Conservation (phyloP, 371 early-diverging fungal genomes). For the Saksenaea oblongispora region DNA sequence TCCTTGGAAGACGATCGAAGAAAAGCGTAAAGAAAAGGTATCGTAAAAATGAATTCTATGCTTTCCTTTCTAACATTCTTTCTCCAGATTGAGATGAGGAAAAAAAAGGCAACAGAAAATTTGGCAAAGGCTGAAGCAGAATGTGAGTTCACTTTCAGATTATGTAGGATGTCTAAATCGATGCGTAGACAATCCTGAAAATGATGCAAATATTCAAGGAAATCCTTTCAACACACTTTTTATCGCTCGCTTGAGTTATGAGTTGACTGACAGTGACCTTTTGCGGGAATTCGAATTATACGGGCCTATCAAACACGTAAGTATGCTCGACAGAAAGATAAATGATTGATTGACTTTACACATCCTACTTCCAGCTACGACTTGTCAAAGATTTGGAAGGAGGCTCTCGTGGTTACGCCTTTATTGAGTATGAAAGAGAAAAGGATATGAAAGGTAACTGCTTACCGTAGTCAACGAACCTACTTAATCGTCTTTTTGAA, state of each 20-base stretch:
- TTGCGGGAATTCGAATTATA: slow-evolving; percentile 81
- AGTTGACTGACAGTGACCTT: slow-evolving; percentile 81
- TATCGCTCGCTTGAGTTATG: slow-evolving; percentile 84
- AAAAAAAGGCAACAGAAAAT: slow-evolving; percentile 58
- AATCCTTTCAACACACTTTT: slow-evolving; percentile 95
- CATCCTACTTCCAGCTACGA: slow-evolving; percentile 54
- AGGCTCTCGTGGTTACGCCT: slow-evolving; percentile 91
- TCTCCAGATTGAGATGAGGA: slow-evolving; percentile 53
- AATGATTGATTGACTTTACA: too few species aligned
- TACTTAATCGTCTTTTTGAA: slow-evolving; percentile 15
- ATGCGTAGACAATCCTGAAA: slow-evolving; percentile 68
- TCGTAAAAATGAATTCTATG: neutral
- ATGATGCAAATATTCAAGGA: slow-evolving; percentile 68
- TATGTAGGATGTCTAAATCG: slow-evolving; percentile 22
- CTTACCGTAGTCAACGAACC: neutral
- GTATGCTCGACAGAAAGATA: too few species aligned
- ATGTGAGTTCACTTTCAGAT: slow-evolving; percentile 38
- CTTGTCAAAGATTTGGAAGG: slow-evolving; percentile 69
- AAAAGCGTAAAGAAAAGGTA: slow-evolving; percentile 74
- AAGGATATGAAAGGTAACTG: slow-evolving; percentile 79
- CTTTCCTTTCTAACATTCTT: neutral
- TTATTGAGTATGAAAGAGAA: slow-evolving; percentile 94
- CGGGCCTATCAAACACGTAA: slow-evolving; percentile 82
- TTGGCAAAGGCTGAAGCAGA: slow-evolving; percentile 54
- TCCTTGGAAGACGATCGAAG: slow-evolving; percentile 71